phyloP scores from a whole-genome alignment of 2,329 filamentous ascomycete genomes.

The Penicillium sclerotiorum region DNA sequence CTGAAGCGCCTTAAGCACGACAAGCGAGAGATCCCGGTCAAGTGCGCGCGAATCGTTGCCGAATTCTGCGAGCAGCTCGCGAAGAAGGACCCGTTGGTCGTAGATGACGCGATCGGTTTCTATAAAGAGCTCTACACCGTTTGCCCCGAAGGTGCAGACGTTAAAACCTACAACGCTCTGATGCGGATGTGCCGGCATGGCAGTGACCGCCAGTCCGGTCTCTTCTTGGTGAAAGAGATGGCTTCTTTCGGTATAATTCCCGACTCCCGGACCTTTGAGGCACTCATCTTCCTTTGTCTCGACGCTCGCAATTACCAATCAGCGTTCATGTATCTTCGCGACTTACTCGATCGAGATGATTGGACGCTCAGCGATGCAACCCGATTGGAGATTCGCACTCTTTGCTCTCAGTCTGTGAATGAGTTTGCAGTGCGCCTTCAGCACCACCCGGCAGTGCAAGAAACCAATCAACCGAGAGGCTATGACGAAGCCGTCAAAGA shows the following conservation, averaged over 20 bases:
- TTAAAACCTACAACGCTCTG: conserved; percentile 62
- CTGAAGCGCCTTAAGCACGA: conserved; percentile 59
- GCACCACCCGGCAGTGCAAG: conserved; percentile 31
- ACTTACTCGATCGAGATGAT: conserved; percentile 34
- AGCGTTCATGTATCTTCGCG: conserved; percentile 42
- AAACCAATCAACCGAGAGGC: too few species aligned
- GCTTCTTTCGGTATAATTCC: conserved; percentile 57
- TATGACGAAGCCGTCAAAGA: too few species aligned
- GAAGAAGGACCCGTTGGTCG: conserved; percentile 32
- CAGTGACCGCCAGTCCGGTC: conserved; percentile 57
- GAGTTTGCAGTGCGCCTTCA: conserved; percentile 34
- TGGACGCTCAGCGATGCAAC: conserved; percentile 28
- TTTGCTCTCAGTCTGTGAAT: conserved; percentile 33
- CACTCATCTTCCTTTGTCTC: conserved; percentile 61
- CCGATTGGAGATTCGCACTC: conserved; percentile 30
- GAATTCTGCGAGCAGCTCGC: conserved; percentile 51
- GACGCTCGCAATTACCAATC: conserved; percentile 39
- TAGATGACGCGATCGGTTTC: conserved; percentile 58
- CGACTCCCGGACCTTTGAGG: conserved; percentile 63
- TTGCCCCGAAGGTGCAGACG: conserved; percentile 47
- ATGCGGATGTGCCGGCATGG: conserved; percentile 53
- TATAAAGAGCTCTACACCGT: conserved; percentile 64
- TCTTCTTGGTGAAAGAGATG: conserved; percentile 67
- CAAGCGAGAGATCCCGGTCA: conserved; percentile 53
- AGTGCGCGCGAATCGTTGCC: conserved; percentile 53